Conservation (phyloP, 805 yeast genomes). For the Yarrowia phangngaensis region DNA sequence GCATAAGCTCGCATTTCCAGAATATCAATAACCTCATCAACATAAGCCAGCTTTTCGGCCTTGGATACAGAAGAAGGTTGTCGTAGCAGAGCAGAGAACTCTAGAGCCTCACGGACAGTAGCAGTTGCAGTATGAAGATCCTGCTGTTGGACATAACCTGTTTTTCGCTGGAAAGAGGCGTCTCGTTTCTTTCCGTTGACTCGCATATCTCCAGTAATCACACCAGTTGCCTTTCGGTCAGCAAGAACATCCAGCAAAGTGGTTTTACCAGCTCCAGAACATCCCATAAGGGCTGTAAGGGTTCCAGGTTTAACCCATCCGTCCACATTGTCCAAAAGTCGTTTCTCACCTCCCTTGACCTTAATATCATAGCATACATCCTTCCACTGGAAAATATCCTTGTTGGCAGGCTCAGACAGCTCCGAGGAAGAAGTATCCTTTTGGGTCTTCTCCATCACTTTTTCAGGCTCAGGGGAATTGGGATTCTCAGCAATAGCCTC, state of each 20-base stretch:
- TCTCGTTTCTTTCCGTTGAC: slow-evolving; percentile 62
- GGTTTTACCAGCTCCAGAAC: slow-evolving; percentile 80
- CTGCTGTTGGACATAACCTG: slow-evolving; percentile 74
- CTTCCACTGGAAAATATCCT: slow-evolving; percentile 63
- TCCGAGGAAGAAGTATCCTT: slow-evolving; percentile 37
- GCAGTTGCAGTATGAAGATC: slow-evolving; percentile 63
- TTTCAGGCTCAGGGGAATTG: slow-evolving; percentile 3
- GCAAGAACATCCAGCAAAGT: slow-evolving; percentile 67
- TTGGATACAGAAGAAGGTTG: slow-evolving; percentile 52
- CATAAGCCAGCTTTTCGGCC: slow-evolving; percentile 59
- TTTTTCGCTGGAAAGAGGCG: slow-evolving; percentile 58
- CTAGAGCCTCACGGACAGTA: slow-evolving; percentile 68
- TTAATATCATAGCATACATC: slow-evolving; percentile 67
- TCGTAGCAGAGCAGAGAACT: slow-evolving; percentile 63
- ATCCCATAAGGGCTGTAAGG: slow-evolving; percentile 71
- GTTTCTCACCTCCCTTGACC: slow-evolving; percentile 56
- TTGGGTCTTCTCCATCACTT: slow-evolving; percentile 48
- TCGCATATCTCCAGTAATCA: slow-evolving; percentile 61
- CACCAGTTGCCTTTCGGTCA: slow-evolving; percentile 65
- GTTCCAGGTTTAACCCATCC: slow-evolving; percentile 86
- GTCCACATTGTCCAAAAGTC: slow-evolving; percentile 60
- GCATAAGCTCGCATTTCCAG: slow-evolving; percentile 62
- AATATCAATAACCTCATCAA: slow-evolving; percentile 58
- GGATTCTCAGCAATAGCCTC: slow-evolving; percentile 3
- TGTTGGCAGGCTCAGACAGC: background rate